phyloP scores from a whole-genome alignment of 2,329 filamentous ascomycete species.

The Nemania bipapillata region DNA sequence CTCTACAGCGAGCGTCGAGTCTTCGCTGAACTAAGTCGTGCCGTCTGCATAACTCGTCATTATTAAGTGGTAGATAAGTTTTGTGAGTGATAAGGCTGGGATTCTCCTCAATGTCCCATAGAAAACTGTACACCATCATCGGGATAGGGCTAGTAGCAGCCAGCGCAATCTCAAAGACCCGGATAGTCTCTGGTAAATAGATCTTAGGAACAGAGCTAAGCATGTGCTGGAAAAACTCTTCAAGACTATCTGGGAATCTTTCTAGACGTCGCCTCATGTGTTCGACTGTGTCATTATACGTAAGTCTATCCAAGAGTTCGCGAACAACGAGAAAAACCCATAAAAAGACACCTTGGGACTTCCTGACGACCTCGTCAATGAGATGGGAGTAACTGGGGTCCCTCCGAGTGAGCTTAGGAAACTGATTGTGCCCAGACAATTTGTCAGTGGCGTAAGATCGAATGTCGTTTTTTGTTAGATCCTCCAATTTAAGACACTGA shows the following conservation, averaged over 20 bases:
- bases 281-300: slow-evolving; percentile 27
- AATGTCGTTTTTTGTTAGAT: slow-evolving; percentile 13
- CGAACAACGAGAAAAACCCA: slow-evolving; percentile 48
- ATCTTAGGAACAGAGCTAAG: too few relatives aligned
- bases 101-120: too few relatives aligned
- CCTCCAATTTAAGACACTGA: slow-evolving; percentile 1
- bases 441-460: neutral
- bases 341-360: slow-evolving; percentile 49
- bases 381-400: neutral
- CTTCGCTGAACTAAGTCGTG: too few relatives aligned
- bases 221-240: slow-evolving; percentile 35
- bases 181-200: too few relatives aligned
- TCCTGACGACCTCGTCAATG: slow-evolving; percentile 39
- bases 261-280: slow-evolving; percentile 31
- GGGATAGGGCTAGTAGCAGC: too few relatives aligned
- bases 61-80: too few relatives aligned
- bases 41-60: too few relatives aligned
- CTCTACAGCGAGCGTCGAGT: too few relatives aligned
- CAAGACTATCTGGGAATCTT: slow-evolving; percentile 32
- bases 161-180: too few relatives aligned
- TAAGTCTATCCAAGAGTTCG: slow-evolving; percentile 40
- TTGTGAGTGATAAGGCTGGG: too few relatives aligned
- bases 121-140: too few relatives aligned
- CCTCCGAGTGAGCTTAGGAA: neutral
- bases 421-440: neutral